Base-by-base conservation (phyloP, 1,139 yeast species). In the Geotrichum macrosporum region DNA sequence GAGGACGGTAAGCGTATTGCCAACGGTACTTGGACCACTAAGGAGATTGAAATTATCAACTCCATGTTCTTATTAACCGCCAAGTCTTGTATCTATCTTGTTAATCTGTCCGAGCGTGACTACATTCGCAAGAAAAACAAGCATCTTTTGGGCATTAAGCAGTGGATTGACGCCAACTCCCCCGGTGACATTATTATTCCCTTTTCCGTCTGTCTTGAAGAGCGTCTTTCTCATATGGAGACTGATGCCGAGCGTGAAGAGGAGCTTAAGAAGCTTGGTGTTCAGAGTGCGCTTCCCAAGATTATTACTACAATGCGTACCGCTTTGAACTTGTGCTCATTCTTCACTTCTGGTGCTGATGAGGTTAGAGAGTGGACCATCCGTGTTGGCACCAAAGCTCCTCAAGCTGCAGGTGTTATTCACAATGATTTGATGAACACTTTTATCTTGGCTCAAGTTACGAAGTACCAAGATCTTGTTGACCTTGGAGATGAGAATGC, bases 41-140 rank as follows among this genome's bases (percentile, higher is more conserved):
- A 87, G 73, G 96, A 89, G 71, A 92, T 87, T 48, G 95, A 86
- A 69, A 71, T 77, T 56, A 87, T 89, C 71, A 88, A 89, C 77
- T 66, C 81, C 51, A 85, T 89, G 95, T 78, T 77, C 62, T 56
- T 69, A 45, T 57, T 89, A 66, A 88, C 97, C 38, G 97, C 97
- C 59, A 89, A 92, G 74, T 96, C 97, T 63, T 81, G 94, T 64
- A 89, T 92, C 65, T 92, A 89, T 74, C 80, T 92, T 67, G 85
- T 94, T 65, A 92, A 92, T 75, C 76, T 92, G 68, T 83, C 94
- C 39, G 98, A 94, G 76, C 84, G 75, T 62, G 98, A 94, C 69
- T 92, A 83, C 72, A 76, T 88, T 62, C 85, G 98, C 76, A 92
- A 89, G 81, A 92, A 92, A 85, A 92, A 94, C 78, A 92, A 92